These are phyloP conservation scores for Picea glauca DNA, from an alignment of 75 land plant species.

Conservation along the genomic window DNA sequence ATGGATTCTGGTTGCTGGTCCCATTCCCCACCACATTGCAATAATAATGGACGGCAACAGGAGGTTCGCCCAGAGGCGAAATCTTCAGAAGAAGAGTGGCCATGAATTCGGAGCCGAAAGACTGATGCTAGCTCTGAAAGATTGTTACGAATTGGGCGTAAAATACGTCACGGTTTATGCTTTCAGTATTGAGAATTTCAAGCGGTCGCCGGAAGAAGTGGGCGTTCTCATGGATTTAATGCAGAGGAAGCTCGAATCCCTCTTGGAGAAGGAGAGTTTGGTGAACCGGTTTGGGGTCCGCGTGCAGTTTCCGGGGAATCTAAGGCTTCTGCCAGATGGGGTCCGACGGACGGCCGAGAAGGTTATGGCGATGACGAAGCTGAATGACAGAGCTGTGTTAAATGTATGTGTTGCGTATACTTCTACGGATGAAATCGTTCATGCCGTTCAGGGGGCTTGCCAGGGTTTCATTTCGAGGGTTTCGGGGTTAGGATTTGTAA, in stretches of 20 bases:
- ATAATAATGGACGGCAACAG: conserved; percentile 78
- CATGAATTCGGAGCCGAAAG: conserved; percentile 39
- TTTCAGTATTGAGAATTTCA: conserved; percentile 77
- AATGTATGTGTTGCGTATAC: conserved; percentile 61
- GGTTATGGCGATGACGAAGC: conserved; percentile 42
- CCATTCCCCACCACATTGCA: conserved; percentile 61
- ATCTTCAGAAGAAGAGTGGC: conserved; percentile 26
- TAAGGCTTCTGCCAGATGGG: conserved; percentile 39
- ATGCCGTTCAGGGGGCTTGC: conserved; percentile 33
- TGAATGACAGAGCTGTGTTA: conserved; percentile 34
- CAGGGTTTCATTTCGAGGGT: not conserved
- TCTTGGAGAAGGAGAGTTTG: conserved; percentile 33
- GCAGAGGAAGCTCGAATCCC: conserved; percentile 44
- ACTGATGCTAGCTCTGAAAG: conserved; percentile 34
- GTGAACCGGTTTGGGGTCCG: conserved; percentile 38
- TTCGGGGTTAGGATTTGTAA: not conserved
- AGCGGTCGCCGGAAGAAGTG: conserved; percentile 49
- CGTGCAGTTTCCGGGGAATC: conserved; percentile 46
- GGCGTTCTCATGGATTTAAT: conserved; percentile 50
- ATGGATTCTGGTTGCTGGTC: conserved; percentile 23
- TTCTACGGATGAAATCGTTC: conserved; percentile 58
- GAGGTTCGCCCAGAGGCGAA: conserved; percentile 38
- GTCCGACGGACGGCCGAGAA: conserved; percentile 45
- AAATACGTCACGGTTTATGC: conserved; percentile 60
- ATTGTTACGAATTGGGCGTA: conserved; percentile 57